phyloP scores from a whole-genome alignment of 192 early-diverging fungal genomes.

The Lobulomyces angularis region DNA sequence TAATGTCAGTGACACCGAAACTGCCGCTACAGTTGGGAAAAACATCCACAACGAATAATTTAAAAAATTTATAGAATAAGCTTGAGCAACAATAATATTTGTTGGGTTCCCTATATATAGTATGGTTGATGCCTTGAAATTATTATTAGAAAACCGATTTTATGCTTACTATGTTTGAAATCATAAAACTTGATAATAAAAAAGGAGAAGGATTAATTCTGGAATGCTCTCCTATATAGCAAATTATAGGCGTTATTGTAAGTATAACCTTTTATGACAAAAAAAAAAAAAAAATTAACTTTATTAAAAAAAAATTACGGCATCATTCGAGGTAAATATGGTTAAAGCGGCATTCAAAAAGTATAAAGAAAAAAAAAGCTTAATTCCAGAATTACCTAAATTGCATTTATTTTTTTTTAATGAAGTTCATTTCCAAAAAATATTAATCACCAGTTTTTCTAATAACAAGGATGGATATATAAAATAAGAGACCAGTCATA shows the following conservation, averaged over 20 bases:
- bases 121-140: slow-evolving; percentile 57
- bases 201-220: slow-evolving; percentile 33
- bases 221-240: slow-evolving; percentile 55
- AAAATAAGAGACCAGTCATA: slow-evolving; percentile 52
- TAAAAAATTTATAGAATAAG: slow-evolving; percentile 57
- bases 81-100: slow-evolving; percentile 73
- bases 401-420: too few relatives aligned
- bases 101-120: slow-evolving; percentile 83
- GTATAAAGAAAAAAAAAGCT: slow-evolving; percentile 58
- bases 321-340: slow-evolving; percentile 5
- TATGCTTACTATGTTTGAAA: slow-evolving; percentile 28
- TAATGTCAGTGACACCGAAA: too few relatives aligned
- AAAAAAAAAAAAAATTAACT: slow-evolving; percentile 3
- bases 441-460: too few relatives aligned
- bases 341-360: slow-evolving; percentile 60
- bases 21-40: slow-evolving; percentile 39
- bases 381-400: slow-evolving; percentile 8
- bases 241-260: slow-evolving; percentile 66
- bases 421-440: too few relatives aligned
- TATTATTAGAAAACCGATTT: too few relatives aligned
- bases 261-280: slow-evolving; percentile 72
- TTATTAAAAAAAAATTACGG: background rate
- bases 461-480: slow-evolving; percentile 11
- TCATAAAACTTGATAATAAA: background rate
- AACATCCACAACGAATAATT: slow-evolving; percentile 78